phyloP scores from a whole-genome alignment of 2,329 filamentous ascomycete genomes.

The Ascochyta koolunga region DNA sequence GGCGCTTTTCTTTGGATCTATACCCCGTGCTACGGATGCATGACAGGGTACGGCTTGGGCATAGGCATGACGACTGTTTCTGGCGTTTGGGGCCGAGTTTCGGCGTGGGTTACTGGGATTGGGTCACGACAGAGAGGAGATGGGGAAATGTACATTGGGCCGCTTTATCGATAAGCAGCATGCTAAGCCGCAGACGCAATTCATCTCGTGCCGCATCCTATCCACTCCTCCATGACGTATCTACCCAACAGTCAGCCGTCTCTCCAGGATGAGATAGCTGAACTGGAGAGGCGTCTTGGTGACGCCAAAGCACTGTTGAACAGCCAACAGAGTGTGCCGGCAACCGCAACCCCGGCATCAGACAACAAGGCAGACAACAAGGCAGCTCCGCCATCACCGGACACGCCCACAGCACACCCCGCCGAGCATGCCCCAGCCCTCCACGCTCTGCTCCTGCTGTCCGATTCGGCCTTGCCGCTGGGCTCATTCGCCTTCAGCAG shows the following conservation, averaged over 20 bases:
- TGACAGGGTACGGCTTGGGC: constrained; percentile 9
- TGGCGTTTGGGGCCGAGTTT: constrained; percentile 9
- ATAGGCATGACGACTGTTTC: constrained; percentile 1
- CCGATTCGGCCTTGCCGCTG: constrained; percentile 80
- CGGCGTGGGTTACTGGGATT: constrained; percentile 5
- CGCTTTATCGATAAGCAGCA: constrained; percentile 19
- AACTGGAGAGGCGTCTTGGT: constrained; percentile 60
- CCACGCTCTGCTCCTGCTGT: constrained; percentile 77
- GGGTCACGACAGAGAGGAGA: constrained; percentile 22
- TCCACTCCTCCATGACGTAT: constrained; percentile 33
- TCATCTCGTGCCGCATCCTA: constrained; percentile 21
- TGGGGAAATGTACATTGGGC: constrained; percentile 11
- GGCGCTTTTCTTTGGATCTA: constrained; percentile 19
- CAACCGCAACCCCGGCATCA: constrained; percentile 5
- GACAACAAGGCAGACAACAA: neutral
- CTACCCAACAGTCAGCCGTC: constrained; percentile 29
- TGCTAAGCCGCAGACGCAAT: constrained; percentile 28
- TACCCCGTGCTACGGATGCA: constrained; percentile 19
- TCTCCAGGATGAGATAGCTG: constrained; percentile 61
- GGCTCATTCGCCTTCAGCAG: constrained; percentile 89
- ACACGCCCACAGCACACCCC: neutral
- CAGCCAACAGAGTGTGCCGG: constrained; percentile 20
- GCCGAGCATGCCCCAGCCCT: constrained; percentile 26
- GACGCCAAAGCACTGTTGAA: constrained; percentile 56
- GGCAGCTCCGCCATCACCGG: constrained; percentile 8